phyloP scores from a whole-genome alignment of 1,284 basidiomycete species.

The Melampsora larici-populina region DNA sequence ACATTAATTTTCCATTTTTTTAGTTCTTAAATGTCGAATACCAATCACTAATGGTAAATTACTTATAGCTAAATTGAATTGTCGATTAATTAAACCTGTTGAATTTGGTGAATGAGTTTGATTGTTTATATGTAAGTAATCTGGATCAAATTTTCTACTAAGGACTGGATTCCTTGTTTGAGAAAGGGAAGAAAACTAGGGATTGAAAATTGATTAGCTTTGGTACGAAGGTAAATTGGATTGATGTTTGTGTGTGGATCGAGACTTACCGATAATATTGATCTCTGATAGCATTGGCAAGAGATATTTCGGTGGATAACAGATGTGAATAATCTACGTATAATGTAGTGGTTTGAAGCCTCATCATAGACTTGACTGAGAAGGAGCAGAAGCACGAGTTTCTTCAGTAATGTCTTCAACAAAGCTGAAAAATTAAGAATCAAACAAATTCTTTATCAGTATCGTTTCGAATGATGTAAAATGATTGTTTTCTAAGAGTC shows the following conservation, averaged over 20 bases:
- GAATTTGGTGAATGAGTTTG: constrained; percentile 56
- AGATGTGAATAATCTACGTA: constrained; percentile 94
- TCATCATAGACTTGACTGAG: constrained; percentile 77
- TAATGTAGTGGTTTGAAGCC: constrained; percentile 87
- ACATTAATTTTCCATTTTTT: constrained; percentile 85
- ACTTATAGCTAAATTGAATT: constrained; percentile 94
- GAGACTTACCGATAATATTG: constrained; percentile 85
- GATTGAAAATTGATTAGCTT: background rate
- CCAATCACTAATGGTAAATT: constrained; percentile 89
- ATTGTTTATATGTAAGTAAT: constrained; percentile 84
- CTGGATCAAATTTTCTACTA: constrained; percentile 85
- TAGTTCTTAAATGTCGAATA: constrained; percentile 89
- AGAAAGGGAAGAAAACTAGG: constrained; percentile 81
- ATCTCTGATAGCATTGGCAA: constrained; percentile 84
- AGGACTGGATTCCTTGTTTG: constrained; percentile 79
- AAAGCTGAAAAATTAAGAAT: too few species aligned
- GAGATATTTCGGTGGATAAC: constrained; percentile 80
- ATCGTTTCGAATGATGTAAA: too few species aligned
- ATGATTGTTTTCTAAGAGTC: background rate
- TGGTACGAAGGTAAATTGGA: background rate
- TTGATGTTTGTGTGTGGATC: too few species aligned
- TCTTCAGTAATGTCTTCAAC: too few species aligned
- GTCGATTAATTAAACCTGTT: constrained; percentile 80
- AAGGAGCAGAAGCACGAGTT: too few species aligned
- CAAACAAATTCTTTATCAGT: too few species aligned